Evolutionary conservation across 2,329 filamentous ascomycete species (phyloP).

Genomic region (Penicillium polonicum): DNA sequence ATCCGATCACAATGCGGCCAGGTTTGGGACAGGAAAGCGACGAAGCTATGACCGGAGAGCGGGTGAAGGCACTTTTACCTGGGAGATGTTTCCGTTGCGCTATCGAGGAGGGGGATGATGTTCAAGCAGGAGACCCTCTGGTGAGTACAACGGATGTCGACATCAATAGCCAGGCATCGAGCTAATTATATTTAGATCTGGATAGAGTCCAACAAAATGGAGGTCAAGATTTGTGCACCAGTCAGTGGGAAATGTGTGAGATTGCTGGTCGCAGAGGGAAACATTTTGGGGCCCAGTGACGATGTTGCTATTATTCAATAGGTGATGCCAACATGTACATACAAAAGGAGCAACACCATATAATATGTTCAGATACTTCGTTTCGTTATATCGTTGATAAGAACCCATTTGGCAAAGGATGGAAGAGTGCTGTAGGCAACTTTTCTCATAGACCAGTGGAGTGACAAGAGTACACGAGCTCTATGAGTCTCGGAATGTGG

Average conservation of each 20-base stretch:
- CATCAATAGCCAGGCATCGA: background rate
- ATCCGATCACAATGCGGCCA: background rate
- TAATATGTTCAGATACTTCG: background rate
- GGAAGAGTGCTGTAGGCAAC: too few species aligned
- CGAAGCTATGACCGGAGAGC: background rate
- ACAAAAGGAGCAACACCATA: background rate
- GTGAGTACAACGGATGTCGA: background rate
- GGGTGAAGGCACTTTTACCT: background rate
- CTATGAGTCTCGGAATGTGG: background rate
- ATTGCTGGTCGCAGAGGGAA: background rate
- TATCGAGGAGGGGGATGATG: background rate
- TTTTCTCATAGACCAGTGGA: too few species aligned
- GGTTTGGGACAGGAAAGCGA: background rate
- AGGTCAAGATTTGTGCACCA: background rate
- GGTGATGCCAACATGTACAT: background rate
- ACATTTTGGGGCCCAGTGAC: background rate
- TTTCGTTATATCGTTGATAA: background rate
- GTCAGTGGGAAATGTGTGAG: background rate
- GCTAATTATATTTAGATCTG: background rate
- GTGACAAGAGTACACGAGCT: background rate
- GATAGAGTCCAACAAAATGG: background rate
- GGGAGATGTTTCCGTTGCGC: background rate
- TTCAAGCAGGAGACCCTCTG: background rate
- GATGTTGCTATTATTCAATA: background rate
- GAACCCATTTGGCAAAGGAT: too few species aligned